Evolutionary conservation across 2,329 filamentous ascomycete species (phyloP), one percentile per base, ranked within the genome.

Genomic region (Aspergillus pseudonomiae): DNA sequence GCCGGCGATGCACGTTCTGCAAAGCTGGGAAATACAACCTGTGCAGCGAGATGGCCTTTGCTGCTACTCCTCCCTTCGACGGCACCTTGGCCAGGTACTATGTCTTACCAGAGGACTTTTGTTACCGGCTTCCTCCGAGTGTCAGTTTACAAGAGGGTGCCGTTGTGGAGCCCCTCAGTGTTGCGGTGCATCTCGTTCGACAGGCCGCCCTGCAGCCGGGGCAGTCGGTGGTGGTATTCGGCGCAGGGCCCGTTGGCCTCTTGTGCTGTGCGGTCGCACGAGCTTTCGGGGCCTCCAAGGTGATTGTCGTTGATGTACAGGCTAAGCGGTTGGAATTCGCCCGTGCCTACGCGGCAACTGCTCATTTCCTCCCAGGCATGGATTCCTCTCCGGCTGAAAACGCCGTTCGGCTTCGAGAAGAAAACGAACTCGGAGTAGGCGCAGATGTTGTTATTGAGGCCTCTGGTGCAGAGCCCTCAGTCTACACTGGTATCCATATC

Each of bases 51-150:
- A 97, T 98, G 93, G 82, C 81, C 26, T 98, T 98, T 75, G 94
- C 94, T 30, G 94, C 94, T 1, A 98, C 94, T 16, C 94, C 94
- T 19, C 94, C 95, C 2, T 89, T 90, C 75, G 90, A 97, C 77
- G 94, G 94, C 54, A 98, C 94, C 0, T 82, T 98, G 60, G 90
- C 93, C 0, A 91, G 92, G 60, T 96, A 94, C 83, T 97, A 94
- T 84, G 75, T 83, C 16, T 84, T 94, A 7, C 92, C 94, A 1
- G 88, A 91, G 70, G 94, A 97, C 78, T 97, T 96, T 77, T 97
- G 93, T 85, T 96, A 94, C 81, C 92, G 92, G 82, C 86, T 98
- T 6, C 93, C 94, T 1, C 87, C 90, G 21, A 79, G 82, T 68
- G 88, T 98, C 57, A 88, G 86, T 0, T 82, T 96, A 59, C 91